A percentile compares a stretch with the other conserved stretches of the same genome.
phyloP scores from a whole-genome alignment of 345 rosid species.

The Dimocarpus longan region DNA sequence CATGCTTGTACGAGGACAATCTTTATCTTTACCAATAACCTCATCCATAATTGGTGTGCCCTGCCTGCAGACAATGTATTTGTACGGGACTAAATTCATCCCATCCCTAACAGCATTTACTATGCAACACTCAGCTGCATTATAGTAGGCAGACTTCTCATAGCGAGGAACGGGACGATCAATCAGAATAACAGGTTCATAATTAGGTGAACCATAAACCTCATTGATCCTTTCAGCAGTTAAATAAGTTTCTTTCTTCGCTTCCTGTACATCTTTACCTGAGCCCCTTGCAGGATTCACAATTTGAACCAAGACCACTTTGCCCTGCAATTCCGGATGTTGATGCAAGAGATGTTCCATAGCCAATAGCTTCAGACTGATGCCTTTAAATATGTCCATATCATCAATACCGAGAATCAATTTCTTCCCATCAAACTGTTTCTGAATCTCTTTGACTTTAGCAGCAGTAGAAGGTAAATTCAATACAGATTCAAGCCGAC shows the following conservation, averaged over 20 bases:
- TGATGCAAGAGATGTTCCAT: conserved; percentile 71
- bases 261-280: conserved; percentile 79
- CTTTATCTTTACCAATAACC: conserved; percentile 44
- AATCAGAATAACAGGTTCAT: conserved; percentile 68
- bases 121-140: conserved; percentile 76
- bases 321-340: conserved; percentile 54
- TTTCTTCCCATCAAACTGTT: conserved; percentile 61
- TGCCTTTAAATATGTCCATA: conserved; percentile 87
- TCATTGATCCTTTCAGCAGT: conserved; percentile 66
- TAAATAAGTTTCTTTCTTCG: conserved; percentile 62
- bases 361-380: conserved; percentile 71
- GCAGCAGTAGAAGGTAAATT: conserved; percentile 60
- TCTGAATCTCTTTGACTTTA: conserved; percentile 60
- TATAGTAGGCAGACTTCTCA: conserved; percentile 83
- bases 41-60: conserved; percentile 64
- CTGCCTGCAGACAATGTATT: conserved; percentile 76
- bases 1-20: conserved; percentile 65
- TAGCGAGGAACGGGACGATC: conserved; percentile 72
- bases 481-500: conserved; percentile 68
- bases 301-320: conserved; percentile 75
- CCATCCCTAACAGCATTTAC: conserved; percentile 90
- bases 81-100: conserved; percentile 82
- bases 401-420: conserved; percentile 78
- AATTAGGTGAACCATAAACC: conserved; percentile 52
- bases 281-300: conserved; percentile 76